Conservation (phyloP, 2,329 filamentous ascomycete species). For the Hymenoscyphus albidus region DNA sequence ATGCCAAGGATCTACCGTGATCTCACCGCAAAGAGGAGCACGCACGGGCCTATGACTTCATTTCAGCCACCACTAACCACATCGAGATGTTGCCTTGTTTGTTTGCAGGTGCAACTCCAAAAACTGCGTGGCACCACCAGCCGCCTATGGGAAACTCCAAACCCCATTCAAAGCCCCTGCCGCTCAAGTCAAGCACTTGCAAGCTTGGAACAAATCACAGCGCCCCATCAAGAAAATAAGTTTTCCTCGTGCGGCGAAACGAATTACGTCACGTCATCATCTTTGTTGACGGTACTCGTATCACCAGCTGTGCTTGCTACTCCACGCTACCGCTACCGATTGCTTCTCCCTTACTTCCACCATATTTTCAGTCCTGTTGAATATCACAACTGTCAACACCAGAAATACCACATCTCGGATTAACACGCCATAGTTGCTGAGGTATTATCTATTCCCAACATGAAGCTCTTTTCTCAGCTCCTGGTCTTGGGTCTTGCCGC, state of each 20-base stretch:
- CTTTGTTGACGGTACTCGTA: neutral
- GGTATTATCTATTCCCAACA: slow-evolving; percentile 40
- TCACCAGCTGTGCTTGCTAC: neutral
- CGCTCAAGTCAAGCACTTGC: neutral
- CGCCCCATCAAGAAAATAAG: neutral
- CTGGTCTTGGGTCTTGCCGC: slow-evolving; percentile 69
- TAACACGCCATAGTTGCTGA: neutral
- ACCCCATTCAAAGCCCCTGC: neutral
- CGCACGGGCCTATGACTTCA: neutral
- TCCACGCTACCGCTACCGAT: neutral
- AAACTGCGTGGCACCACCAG: too few species aligned
- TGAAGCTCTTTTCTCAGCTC: slow-evolving; percentile 74
- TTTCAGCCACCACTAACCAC: neutral
- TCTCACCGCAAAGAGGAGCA: neutral
- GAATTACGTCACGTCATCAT: neutral
- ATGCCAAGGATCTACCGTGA: neutral
- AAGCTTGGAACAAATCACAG: neutral
- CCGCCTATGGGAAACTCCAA: slow-evolving; percentile 1
- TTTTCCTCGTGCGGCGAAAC: neutral
- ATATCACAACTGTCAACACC: neutral
- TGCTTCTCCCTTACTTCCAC: neutral
- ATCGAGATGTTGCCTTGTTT: neutral
- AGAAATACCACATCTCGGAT: neutral
- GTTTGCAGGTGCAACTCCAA: neutral
- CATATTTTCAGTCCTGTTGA: neutral